phyloP scores from a whole-genome alignment of 2,329 filamentous ascomycete species.

The Alternaria sp. region DNA sequence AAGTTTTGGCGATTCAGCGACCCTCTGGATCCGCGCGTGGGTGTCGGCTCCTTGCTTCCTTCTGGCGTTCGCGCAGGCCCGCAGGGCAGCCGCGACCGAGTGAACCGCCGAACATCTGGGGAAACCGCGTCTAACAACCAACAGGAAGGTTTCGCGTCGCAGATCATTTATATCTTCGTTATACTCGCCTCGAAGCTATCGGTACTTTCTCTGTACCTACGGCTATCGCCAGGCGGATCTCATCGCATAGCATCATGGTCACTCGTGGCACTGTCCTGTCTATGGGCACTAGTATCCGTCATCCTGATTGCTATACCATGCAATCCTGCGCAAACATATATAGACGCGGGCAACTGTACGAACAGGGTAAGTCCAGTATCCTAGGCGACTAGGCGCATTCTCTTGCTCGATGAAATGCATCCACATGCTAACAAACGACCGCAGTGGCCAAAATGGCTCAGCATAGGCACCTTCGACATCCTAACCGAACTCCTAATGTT shows the following conservation, averaged over 20 bases:
- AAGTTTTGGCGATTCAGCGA: not conserved
- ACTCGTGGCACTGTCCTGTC: slow-evolving; percentile 23
- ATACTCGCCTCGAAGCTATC: slow-evolving; percentile 38
- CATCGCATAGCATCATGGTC: slow-evolving; percentile 30
- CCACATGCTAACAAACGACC: slow-evolving; percentile 2
- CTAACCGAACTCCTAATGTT: slow-evolving; percentile 37
- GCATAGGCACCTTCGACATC: slow-evolving; percentile 37
- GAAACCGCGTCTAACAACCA: slow-evolving; percentile 17
- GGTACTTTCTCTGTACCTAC: slow-evolving; percentile 37
- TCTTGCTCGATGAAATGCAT: not conserved
- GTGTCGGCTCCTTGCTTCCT: slow-evolving; percentile 16
- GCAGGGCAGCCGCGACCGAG: slow-evolving; percentile 1
- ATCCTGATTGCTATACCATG: slow-evolving; percentile 36
- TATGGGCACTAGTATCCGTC: slow-evolving; percentile 34
- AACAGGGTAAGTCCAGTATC: slow-evolving; percentile 26
- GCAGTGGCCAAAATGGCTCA: slow-evolving; percentile 39
- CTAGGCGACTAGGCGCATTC: not conserved
- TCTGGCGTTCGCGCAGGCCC: not conserved
- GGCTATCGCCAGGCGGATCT: slow-evolving; percentile 30
- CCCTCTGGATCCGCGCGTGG: slow-evolving; percentile 8
- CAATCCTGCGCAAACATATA: slow-evolving; percentile 28
- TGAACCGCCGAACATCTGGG: not conserved
- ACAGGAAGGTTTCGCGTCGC: slow-evolving; percentile 39
- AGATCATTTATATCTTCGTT: slow-evolving; percentile 40
- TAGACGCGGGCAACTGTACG: slow-evolving; percentile 19